Evolutionary conservation across 2,329 filamentous ascomycete species (phyloP), one percentile per base, ranked within the genome.

Genomic region (Orbilia quercus): DNA sequence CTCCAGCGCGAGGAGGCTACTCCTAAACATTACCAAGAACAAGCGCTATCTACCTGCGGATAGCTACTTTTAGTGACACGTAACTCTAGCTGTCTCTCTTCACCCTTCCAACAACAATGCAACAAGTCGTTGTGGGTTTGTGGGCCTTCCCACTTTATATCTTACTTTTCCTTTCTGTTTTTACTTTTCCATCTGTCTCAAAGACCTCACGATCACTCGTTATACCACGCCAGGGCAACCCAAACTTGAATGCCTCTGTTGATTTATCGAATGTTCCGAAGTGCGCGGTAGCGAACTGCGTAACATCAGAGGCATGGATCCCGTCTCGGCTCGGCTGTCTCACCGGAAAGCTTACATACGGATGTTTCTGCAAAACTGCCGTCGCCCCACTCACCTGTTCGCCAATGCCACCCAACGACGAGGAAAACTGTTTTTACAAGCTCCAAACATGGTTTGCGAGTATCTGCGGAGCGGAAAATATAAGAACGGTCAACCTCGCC

Each of bases 391-490:
- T 50, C n/a, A 36, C 42, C 6, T 60, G 57, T 16, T 48, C 57
- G 1, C 57, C 57, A 11, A 48, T 1, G 7, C 14, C 57, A 1
- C 57, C 57, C 14, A 50, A 48, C 16, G 42, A 48, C n/a, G 57
- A 60, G 1, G 57, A 60, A n/a, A 60, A 60, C 20, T 60, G 57
- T 18, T 60, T 60, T 25, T 60, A 60, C 42, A 11, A 60, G 44
- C 28, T 60, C 1, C n/a, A 36, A 18, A 60, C 57, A 1, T 60
- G 57, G 57, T 60, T 60, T 25, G 42, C 57, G 4, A 20, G 42
- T 7, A 16, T 50, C 20, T 60, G 57, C 42, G 57, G 57, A 9
- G 9, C 22, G 16, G 34, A 22, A 2, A 47, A 36, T 14, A 23
- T 60, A 16, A 1, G 57, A n/a, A 60, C 16, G 6, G 57, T 48